phyloP scores from a whole-genome alignment of 257 asterid genomes.

The Jacaranda mimosifolia region DNA sequence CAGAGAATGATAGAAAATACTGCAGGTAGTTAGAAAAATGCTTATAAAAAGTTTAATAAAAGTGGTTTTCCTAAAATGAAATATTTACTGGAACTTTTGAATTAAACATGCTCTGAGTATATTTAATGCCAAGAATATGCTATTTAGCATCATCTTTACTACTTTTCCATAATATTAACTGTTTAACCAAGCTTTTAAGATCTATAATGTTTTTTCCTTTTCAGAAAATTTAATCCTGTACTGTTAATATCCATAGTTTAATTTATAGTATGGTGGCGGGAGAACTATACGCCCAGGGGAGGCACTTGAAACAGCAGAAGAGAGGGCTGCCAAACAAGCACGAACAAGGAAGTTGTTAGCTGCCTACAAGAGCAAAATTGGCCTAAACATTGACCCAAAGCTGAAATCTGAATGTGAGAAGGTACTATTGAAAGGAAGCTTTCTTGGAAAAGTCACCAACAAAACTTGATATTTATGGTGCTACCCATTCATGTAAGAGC shows the following conservation, averaged over 20 bases:
- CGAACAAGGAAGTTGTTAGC: constrained; percentile 77
- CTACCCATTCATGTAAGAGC: too few relatives aligned
- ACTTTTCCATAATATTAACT: not conserved
- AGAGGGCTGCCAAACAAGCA: constrained; percentile 74
- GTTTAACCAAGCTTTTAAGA: not conserved
- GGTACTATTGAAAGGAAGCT: constrained; percentile 45
- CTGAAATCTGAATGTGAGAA: constrained; percentile 78
- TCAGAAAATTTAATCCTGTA: not conserved
- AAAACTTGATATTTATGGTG: not conserved
- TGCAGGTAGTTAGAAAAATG: not conserved
- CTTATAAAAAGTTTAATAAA: not conserved
- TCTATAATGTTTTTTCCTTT: not conserved
- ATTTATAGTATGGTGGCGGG: constrained; percentile 87
- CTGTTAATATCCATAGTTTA: constrained; percentile 5
- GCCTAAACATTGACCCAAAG: constrained; percentile 72
- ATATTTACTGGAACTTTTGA: constrained; percentile 5
- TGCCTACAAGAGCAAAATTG: constrained; percentile 72
- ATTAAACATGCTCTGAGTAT: not conserved
- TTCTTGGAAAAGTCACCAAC: constrained; percentile 1
- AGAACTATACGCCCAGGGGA: constrained; percentile 88
- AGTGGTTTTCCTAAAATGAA: not conserved
- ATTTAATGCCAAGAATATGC: not conserved
- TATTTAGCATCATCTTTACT: not conserved
- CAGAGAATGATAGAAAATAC: not conserved
- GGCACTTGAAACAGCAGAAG: constrained; percentile 79